Base-by-base conservation (phyloP, 78 protist genomes). In the Planoprotostelium fungivorum region DNA sequence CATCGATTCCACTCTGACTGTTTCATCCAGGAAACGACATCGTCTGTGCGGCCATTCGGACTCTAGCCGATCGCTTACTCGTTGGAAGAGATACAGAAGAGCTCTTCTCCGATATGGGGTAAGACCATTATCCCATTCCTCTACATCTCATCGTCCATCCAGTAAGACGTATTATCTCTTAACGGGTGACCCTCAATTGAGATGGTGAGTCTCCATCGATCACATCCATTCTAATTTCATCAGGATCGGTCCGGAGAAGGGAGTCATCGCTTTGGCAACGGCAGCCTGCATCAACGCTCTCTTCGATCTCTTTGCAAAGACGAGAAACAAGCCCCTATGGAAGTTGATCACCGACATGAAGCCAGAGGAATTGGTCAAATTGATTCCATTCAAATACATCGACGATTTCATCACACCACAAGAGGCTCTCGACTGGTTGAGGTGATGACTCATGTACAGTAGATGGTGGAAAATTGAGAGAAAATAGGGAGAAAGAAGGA, bases 201-300 rank as follows among this genome's bases (percentile, higher is more conserved):
- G 94, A 38, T 92, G 94, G 73, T 51, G 16, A 51, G 16, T 51
- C 73, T 51, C 73, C 73, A 16, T 5, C 31, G 16, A 51, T 51
- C 16, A 51, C 16, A 51, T 25, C 16, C 73, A 51, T 51, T 51
- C 16, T 5, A 51, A 51, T 25, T 51, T 51, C 73, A 51, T 51
- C 73, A 51, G 73, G 94, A 84, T 91, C 37, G 94, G 94, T 0
- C 94, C 94, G 36, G 94, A 91, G 83, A 91, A 91, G 39, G 94
- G 94, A 39, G 94, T 85, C 51, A 37, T 91, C 38, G 90, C 87
- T 73, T 37, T 91, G 0, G 37, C 91, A 0, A 87, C 90, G 35
- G 94, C 94, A 0, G 94, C 94, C 29, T 36, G 87, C 37, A 0
- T 88, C 16, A 91, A 91, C 87, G 94, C 91, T 0, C 37, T 91